phyloP scores from a whole-genome alignment of 805 yeast genomes.

The Candida ponderosae region DNA sequence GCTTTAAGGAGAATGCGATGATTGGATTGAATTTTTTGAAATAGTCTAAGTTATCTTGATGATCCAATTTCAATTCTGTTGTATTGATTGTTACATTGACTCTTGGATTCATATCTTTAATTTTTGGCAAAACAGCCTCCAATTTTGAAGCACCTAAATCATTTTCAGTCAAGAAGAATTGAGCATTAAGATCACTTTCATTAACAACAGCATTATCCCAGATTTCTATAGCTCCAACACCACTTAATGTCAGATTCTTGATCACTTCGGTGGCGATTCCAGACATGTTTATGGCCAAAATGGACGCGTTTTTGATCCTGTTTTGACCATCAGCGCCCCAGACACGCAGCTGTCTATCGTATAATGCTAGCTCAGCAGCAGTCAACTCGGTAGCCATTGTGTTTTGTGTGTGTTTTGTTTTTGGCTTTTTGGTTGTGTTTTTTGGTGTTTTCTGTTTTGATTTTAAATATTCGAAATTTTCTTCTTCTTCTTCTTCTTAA shows the following conservation, averaged over 20 bases:
- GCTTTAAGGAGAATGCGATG: constrained; percentile 60
- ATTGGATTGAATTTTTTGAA: constrained; percentile 58
- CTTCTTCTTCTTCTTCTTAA: not conserved
- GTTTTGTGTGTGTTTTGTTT: not conserved
- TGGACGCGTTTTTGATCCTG: constrained; percentile 59
- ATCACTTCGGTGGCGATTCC: constrained; percentile 76
- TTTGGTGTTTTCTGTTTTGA: not conserved
- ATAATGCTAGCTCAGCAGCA: constrained; percentile 79
- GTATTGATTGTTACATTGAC: constrained; percentile 49
- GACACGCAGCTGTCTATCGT: constrained; percentile 88
- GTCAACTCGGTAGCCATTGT: constrained; percentile 13
- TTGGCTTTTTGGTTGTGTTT: not conserved
- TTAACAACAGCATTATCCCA: constrained; percentile 47
- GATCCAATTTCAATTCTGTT: constrained; percentile 11
- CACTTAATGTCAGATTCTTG: constrained; percentile 83
- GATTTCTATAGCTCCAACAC: constrained; percentile 72
- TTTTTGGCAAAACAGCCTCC: constrained; percentile 44
- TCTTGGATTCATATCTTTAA: constrained; percentile 73
- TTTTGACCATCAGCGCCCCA: constrained; percentile 96
- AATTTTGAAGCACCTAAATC: constrained; percentile 52
- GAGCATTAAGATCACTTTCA: constrained; percentile 62
- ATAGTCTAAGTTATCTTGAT: constrained; percentile 23
- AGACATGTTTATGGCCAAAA: constrained; percentile 65
- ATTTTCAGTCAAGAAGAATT: constrained; percentile 57
- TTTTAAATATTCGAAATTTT: not conserved